Percentiles rank a stretch among this genome's conserved stretches.
Conservation (phyloP, 2,329 filamentous ascomycete species). For the Fusarium sarcochroum region DNA sequence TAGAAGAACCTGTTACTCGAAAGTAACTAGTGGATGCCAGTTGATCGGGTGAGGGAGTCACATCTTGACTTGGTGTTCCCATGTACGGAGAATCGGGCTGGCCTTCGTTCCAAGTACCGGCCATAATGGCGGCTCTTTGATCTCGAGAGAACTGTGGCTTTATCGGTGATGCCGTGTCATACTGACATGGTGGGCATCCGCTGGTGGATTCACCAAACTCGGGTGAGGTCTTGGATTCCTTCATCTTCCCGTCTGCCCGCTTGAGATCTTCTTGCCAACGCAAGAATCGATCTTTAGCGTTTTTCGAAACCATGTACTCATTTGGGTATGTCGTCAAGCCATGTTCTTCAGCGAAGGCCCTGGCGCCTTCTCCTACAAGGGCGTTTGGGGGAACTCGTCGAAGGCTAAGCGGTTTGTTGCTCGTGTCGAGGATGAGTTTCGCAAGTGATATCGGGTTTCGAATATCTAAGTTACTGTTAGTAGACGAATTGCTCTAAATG, state of each 20-base stretch:
- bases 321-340: conserved; percentile 81
- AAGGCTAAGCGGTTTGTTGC: conserved; percentile 82
- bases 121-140: conserved; percentile 68
- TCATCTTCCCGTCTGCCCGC: conserved; percentile 66
- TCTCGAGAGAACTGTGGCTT: conserved; percentile 56
- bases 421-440: conserved; percentile 83
- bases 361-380: conserved; percentile 87
- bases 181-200: conserved; percentile 50
- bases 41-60: conserved; percentile 32
- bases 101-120: conserved; percentile 73
- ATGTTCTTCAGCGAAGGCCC: conserved; percentile 85
- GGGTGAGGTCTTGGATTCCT: conserved; percentile 43
- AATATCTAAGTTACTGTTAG: conserved; percentile 72
- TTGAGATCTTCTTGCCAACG: conserved; percentile 84
- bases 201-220: conserved; percentile 30
- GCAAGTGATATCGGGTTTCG: conserved; percentile 94
- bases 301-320: conserved; percentile 83
- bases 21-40: conserved; percentile 36
- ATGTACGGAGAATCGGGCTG: conserved; percentile 70
- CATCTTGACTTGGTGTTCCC: conserved; percentile 48
- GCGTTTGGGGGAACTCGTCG: conserved; percentile 93
- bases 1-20: conserved; percentile 28
- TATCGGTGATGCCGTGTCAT: conserved; percentile 51
- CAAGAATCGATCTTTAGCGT: conserved; percentile 82
- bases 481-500: neutral